These are phyloP conservation scores for Solanum stenotomum DNA, from an alignment of 257 asterid genomes.

Conservation along the genomic window DNA sequence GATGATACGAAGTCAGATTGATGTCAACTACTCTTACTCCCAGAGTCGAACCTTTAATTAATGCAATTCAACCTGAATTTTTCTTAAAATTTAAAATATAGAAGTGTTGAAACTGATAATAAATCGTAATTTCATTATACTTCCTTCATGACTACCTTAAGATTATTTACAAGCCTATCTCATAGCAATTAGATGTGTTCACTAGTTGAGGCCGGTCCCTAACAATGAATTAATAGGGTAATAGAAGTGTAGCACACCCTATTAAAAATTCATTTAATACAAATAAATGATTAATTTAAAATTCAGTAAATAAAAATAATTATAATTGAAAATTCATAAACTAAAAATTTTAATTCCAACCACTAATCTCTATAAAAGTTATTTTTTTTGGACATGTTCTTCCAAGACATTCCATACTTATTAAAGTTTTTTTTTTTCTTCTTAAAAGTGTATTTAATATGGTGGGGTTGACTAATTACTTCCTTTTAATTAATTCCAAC, in stretches of 20 bases:
- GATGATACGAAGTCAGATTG: neutral
- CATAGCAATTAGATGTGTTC: neutral
- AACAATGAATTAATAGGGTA: neutral
- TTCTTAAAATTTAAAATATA: too few species aligned
- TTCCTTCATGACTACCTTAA: neutral
- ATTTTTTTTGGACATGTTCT: too few species aligned
- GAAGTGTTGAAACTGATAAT: neutral
- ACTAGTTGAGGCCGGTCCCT: neutral
- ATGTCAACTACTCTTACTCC: neutral
- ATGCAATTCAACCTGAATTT: fast-evolving
- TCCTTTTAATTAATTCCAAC: neutral
- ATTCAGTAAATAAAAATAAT: neutral
- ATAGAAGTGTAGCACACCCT: neutral
- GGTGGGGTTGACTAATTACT: neutral
- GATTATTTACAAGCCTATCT: neutral
- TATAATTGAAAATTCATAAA: neutral
- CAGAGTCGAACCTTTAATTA: fast-evolving
- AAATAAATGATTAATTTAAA: neutral
- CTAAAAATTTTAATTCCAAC: neutral
- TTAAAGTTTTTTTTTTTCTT: neutral
- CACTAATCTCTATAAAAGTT: too few species aligned
- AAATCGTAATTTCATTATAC: neutral
- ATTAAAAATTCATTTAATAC: neutral
- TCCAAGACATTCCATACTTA: neutral
- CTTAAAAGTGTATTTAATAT: neutral